Evolutionary conservation across 345 rosid genomes (phyloP), one percentile per base, ranked within the genome.

Genomic region (Nasturtium officinale): DNA sequence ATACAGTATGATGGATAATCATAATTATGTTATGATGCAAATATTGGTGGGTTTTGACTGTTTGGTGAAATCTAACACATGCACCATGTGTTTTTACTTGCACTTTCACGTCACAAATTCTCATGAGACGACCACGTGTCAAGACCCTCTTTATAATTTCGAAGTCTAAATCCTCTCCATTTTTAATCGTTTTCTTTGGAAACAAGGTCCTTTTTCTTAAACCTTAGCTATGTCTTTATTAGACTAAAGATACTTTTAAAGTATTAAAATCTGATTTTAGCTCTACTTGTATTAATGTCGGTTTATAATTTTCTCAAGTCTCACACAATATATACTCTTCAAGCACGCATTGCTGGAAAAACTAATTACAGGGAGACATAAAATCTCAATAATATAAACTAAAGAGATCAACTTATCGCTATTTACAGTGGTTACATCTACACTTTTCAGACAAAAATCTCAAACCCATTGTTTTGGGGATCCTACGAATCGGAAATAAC

Each of bases 251-350:
- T 57, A 35, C 38, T 35, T 29, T 35, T 23, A 23, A 60, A 6
- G 48, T n/a, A n/a, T 61, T 76, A 75, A 68, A 75, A 69, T 53
- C 79, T 45, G 75, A 61, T 68, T 76, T 76, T 53, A 50, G 48
- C 26, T 69, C 75, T 61, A 47, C 57, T 18, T 42, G 21, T 60
- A 30, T 53, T 16, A 51, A 51, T 52, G 20, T 69, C 35, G 18
- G 21, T 23, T 13, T 23, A 51, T 35, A 66, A 21, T 15, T 20
- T 17, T 20, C 32, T 50, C 13, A 65, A 33, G 11, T 23, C 10
- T 42, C 35, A 61, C 38, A 20, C 2, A 29, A 21, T 62, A 53
- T 53, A 21, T 62, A 53, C 43, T 61, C 48, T 23, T 16, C 3
- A 30, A 75, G 69, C 69, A 75, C 69, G 67, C 68, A 6, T 60